Percentiles rank a stretch among this genome's conserved stretches.
Conservation (phyloP, 148 eudicot genomes). For the Chenopodium suecicum region DNA sequence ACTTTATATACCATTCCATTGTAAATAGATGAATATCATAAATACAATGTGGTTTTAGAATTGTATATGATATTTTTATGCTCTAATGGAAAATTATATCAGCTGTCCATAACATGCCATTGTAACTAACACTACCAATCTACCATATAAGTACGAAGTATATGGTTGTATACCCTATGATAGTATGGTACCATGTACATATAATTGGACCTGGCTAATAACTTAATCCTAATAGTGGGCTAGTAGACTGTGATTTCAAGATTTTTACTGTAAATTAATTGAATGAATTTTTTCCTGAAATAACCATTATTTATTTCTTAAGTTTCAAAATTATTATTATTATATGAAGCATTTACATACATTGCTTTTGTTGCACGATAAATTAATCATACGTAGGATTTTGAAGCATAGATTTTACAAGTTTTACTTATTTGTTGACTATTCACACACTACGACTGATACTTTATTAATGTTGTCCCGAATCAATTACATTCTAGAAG, state of each 20-base stretch:
- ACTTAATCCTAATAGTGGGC: slow-evolving; percentile 7
- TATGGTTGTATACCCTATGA: too few relatives aligned
- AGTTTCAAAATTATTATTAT: background rate
- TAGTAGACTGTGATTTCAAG: background rate
- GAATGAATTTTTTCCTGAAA: background rate
- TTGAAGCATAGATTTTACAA: background rate
- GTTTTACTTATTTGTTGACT: background rate
- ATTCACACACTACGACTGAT: background rate
- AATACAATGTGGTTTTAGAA: background rate
- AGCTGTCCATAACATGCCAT: slow-evolving; percentile 6
- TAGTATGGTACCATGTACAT: background rate
- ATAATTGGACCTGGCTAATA: background rate
- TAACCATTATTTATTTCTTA: background rate
- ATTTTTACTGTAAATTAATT: background rate
- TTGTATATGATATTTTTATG: background rate
- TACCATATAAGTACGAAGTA: too few relatives aligned
- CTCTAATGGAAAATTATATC: too few relatives aligned
- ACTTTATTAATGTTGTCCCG: too few relatives aligned
- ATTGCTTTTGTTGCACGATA: background rate
- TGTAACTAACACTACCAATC: slow-evolving; percentile 7
- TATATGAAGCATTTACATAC: background rate
- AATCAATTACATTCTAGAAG: too few relatives aligned
- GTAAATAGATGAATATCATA: background rate
- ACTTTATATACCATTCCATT: background rate
- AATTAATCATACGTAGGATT: background rate